Evolutionary conservation across 1,139 yeast species (phyloP), one percentile per base, ranked within the genome.

Genomic region (Hyphopichia fennica): DNA sequence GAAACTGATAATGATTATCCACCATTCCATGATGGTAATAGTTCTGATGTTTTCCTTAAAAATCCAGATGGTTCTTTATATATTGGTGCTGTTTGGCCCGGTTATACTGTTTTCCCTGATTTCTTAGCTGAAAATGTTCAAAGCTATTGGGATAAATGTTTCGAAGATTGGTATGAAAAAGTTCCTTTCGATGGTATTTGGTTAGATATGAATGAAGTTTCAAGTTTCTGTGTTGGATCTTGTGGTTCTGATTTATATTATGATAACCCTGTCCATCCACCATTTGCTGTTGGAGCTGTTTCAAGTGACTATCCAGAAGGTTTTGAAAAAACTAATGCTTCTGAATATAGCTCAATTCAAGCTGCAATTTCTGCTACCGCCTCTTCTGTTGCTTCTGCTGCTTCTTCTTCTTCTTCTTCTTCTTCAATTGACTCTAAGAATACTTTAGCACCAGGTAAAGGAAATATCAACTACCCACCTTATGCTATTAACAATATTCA

Each of bases 191-290:
- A 62, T 45, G 70, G 70, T 22, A 51, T 65, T 29, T 65, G 71
- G 71, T 45, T 58, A 17, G 71, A 65, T 45, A 65, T 65, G 69
- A 64, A 65, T 44, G 70, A 65, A 45, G 65, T 56, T 2, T 54
- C 64, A 9, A 54, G 64, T 5, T 65, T 63, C 54, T 63, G 69
- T 44, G 63, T 60, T 25, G 66, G 66, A 6, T 58, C 63, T 17
- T 61, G 64, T 47, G 65, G 64, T 23, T 43, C 53, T 13, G 58
- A 49, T 19, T 46, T 43, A 35, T 41, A 48, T 20, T 39, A 39
- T 17, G 52, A 55, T 23, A 57, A 61, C 41, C 65, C 63, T 5
- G 63, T 48, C 8, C 47, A 42, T 10, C 57, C 59, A 25, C 54
- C 60, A 13, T 53, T 57, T 41, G 46, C 49, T n/a, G 54, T 50